Conservation (phyloP, 2,329 filamentous ascomycete genomes). For the Ophiosphaerella korrae region DNA sequence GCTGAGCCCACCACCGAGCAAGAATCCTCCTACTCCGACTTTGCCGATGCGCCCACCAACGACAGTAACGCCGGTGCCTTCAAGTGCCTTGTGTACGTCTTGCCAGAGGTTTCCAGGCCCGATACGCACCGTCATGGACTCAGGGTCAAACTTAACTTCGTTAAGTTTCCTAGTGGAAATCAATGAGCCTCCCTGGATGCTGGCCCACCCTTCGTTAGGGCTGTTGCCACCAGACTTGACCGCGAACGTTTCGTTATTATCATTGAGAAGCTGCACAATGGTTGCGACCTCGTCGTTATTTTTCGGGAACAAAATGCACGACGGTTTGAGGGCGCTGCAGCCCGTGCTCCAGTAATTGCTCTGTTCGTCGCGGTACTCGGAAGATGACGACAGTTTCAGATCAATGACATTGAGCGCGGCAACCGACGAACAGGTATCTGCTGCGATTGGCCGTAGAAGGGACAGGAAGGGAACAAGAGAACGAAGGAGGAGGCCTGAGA, state of each 20-base stretch:
- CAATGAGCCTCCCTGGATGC: slow-evolving; percentile 51
- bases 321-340: slow-evolving; percentile 32
- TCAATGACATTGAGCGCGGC: slow-evolving; percentile 11
- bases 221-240: slow-evolving; percentile 59
- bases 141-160: slow-evolving; percentile 2
- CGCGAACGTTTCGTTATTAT: slow-evolving; percentile 56
- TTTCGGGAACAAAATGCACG: slow-evolving; percentile 33
- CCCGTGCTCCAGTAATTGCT: slow-evolving; percentile 31
- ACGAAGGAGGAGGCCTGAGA: slow-evolving; percentile 4
- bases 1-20: slow-evolving; percentile 48
- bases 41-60: slow-evolving; percentile 53
- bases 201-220: slow-evolving; percentile 43
- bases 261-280: slow-evolving; percentile 55
- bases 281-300: slow-evolving; percentile 58
- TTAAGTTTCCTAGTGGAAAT: slow-evolving; percentile 49
- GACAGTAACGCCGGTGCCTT: slow-evolving; percentile 39
- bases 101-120: slow-evolving; percentile 39
- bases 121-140: slow-evolving; percentile 25
- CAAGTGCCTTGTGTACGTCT: slow-evolving; percentile 44
- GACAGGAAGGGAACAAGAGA: slow-evolving; percentile 8
- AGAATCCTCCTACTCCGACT: slow-evolving; percentile 54
- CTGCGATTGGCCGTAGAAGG: slow-evolving; percentile 7
- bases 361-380: too few relatives aligned
- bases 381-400: background rate
- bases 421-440: slow-evolving; percentile 24